Evolutionary conservation across 2,329 filamentous ascomycete species (phyloP), one percentile per base, ranked within the genome.

Genomic region (Trichophyton schoenleinii): DNA sequence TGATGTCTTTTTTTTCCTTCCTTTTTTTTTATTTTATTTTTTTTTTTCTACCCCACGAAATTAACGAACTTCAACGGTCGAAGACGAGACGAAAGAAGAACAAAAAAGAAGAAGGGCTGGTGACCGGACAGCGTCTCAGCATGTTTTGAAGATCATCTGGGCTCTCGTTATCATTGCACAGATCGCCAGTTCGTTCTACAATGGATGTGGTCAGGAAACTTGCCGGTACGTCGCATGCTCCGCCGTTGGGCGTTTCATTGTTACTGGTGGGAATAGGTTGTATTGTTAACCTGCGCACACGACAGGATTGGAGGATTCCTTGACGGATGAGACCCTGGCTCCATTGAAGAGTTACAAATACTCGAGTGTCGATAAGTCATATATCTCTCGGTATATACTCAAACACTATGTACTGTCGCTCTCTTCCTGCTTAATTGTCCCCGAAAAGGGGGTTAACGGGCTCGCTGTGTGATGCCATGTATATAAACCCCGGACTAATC

Each of bases 271-370:
- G 18, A n/a, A n/a, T 36, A 6, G 34, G 18, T 18, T 28, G 25
- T 28, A 31, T n/a, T 55, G 31, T 55, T 55, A 55, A 55, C 31
- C 8, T 38, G 34, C 49, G 31, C 13, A 55, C 31, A 20, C 49
- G 28, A 36, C 44, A 59, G 58, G 42, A 59, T 34, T 44, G 41
- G 41, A 49, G 69, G 81, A 84, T 65, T 81, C 80, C 66, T 79
- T 97, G 67, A 95, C 91, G 31, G 90, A 96, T 69, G 91, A 97
- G 70, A 90, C 90, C 60, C 83, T 99, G 67, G 81, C 88, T 63
- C 91, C 96, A 73, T 86, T 99, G 69, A 94, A 91, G 76, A 86
- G 87, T 63, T 99, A 99, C 85, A 95, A 96, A 73, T 99, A 99
- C 77, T 95, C 91, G 68, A 89, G 88, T 70, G 91, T 99, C 75